Base-by-base conservation (phyloP, 768 basidiomycete genomes). In the Termitomyces bulborhizus region DNA sequence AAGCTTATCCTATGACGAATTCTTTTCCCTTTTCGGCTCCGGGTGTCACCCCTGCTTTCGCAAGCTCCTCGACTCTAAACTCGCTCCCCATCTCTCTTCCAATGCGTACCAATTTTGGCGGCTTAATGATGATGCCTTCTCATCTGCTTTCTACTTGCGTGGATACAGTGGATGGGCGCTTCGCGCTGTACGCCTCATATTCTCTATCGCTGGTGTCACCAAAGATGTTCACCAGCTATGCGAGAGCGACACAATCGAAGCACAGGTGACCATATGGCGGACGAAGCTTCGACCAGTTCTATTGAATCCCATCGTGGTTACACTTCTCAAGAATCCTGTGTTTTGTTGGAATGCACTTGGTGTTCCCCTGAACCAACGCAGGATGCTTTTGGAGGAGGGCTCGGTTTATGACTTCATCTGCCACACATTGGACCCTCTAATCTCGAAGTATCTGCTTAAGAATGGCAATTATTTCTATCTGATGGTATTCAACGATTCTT, bases 311-410 rank as follows among this genome's bases (percentile, higher is more conserved):
- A 55, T 82, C 24, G 80, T 88, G 48, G 75, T 83, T 46, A 75
- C 76, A 8, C 68, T 86, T 53, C 72, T 85, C 57, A 73, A 76
- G 63, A 78, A 72, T 44, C 78, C 77, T 21, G 62, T 73, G 26
- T 86, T 83, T 66, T 85, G 83, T 58, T 91, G 89, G 89, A 87
- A 88, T 62, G 87, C 88, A 0, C 70, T 90, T 24, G 89, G 88
- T 15, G 89, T 91, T 4, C 88, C 89, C 3, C 69, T 76, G 58
- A 85, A 86, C 62, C 86, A 89, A 69, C 75, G 84, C 57, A 71
- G 73, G 54, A 82, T 84, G 76, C 69, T 87, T 51, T 61, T 85
- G 26, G 65, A 78, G 7, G 81, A 82, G 55, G 79, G 80, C 21
- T 65, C 70, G 21, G 57, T 72, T 6, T 82, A 76, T 54, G 77